phyloP scores from a whole-genome alignment of 257 asterid species.

The Lycium barbarum region DNA sequence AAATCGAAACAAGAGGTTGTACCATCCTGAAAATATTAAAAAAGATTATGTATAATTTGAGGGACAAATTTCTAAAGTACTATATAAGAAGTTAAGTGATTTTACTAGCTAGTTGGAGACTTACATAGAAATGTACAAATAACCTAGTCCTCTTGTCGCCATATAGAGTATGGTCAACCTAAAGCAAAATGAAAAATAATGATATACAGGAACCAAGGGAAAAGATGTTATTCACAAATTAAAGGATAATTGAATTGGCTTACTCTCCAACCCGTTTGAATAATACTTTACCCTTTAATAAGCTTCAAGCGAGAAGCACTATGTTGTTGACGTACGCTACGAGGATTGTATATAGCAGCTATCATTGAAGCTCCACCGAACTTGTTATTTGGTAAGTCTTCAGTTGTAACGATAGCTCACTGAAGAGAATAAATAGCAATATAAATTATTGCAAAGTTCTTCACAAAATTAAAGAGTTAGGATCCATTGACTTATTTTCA shows the following conservation, averaged over 20 bases:
- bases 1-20: neutral
- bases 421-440: neutral
- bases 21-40: neutral
- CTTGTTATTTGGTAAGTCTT: neutral
- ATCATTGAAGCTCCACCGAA: neutral
- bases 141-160: neutral
- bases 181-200: neutral
- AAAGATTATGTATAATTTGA: neutral
- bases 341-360: slow-evolving; percentile 14
- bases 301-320: neutral
- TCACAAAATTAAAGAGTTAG: too few relatives aligned
- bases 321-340: neutral
- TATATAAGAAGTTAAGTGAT: neutral
- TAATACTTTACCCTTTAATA: neutral
- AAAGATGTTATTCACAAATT: neutral
- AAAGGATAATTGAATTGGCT: neutral
- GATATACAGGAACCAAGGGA: neutral
- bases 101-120: neutral
- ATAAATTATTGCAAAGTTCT: neutral
- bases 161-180: slow-evolving; percentile 4
- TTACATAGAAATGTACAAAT: neutral
- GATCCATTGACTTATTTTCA: too few relatives aligned
- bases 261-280: neutral
- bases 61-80: neutral
- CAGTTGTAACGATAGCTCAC: neutral